Evolutionary conservation across 2,329 filamentous ascomycete species (phyloP).

Genomic region (Calonectria pseudoturangicola): DNA sequence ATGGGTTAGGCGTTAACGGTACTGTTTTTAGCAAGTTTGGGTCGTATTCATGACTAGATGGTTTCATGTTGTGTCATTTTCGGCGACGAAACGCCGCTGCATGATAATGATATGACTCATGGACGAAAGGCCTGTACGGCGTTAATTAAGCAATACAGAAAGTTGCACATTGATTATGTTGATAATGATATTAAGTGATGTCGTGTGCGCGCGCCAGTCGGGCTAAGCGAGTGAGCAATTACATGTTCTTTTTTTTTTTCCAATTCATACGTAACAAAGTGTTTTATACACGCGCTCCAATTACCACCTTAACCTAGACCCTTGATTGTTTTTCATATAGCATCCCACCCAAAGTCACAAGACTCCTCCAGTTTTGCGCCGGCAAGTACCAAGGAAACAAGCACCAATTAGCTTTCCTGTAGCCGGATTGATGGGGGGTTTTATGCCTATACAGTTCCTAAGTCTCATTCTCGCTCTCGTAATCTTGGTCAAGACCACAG

Average conservation of each 20-base stretch:
- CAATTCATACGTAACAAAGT: slow-evolving; percentile 39
- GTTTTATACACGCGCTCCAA: slow-evolving; percentile 50
- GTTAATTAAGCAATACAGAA: slow-evolving; percentile 26
- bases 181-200: neutral
- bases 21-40: slow-evolving; percentile 37
- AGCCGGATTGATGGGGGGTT: slow-evolving; percentile 27
- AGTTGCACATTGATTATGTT: neutral
- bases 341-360: slow-evolving; percentile 45
- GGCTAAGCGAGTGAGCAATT: slow-evolving; percentile 2
- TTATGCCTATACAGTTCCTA: slow-evolving; percentile 22
- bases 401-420: slow-evolving; percentile 31
- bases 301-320: slow-evolving; percentile 48
- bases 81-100: slow-evolving; percentile 45
- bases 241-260: slow-evolving; percentile 28
- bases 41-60: slow-evolving; percentile 35
- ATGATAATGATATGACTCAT: slow-evolving; percentile 51
- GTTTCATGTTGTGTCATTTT: slow-evolving; percentile 45
- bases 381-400: slow-evolving; percentile 46
- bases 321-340: slow-evolving; percentile 41
- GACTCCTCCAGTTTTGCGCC: slow-evolving; percentile 50
- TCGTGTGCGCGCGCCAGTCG: neutral
- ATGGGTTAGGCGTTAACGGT: slow-evolving; percentile 40
- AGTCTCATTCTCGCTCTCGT: slow-evolving; percentile 23
- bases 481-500: neutral
- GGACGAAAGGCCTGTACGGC: slow-evolving; percentile 29